Percentiles rank a stretch among this genome's conserved stretches.
Evolutionary conservation across 257 asterid species (phyloP).

Genomic region (Misopates orontium): DNA sequence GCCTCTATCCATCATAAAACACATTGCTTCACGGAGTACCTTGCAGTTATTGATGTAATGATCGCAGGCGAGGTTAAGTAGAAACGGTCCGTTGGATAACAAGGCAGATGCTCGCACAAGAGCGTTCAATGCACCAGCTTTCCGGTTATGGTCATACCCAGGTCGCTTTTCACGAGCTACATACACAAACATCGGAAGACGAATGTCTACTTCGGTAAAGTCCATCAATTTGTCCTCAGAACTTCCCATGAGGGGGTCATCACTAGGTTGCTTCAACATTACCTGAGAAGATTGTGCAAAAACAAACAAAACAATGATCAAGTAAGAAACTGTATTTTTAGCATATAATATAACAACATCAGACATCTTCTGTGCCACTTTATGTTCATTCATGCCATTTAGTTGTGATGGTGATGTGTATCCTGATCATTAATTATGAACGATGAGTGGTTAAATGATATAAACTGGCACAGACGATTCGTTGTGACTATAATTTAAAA

Average conservation of each 20-base stretch:
- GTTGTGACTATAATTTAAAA: no score
- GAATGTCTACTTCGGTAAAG: slow-evolving; percentile 45
- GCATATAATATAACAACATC: no score
- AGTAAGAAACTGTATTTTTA: no score
- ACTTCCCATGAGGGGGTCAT: slow-evolving; percentile 48
- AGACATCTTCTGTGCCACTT: no score
- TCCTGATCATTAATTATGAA: no score
- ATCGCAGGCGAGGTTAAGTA: slow-evolving; percentile 65
- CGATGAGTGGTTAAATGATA: no score
- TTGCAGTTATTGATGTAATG: slow-evolving; percentile 63
- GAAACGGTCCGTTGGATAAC: slow-evolving; percentile 70
- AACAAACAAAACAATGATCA: no score
- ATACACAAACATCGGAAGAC: slow-evolving; percentile 67
- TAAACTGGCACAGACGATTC: no score
- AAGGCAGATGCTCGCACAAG: slow-evolving; percentile 71
- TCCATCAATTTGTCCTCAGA: slow-evolving; percentile 45
- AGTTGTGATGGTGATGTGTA: no score
- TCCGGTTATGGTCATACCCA: slow-evolving; percentile 71
- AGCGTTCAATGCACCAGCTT: slow-evolving; percentile 76
- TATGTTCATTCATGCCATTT: no score
- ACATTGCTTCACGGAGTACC: slow-evolving; percentile 70
- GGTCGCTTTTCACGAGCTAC: slow-evolving; percentile 71
- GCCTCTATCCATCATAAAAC: slow-evolving; percentile 74
- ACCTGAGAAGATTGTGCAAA: no score
- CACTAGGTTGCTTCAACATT: slow-evolving; percentile 73